Evolutionary conservation across 192 early-diverging fungal species (phyloP).

Genomic region (Jimgerdemannia flammicorona): DNA sequence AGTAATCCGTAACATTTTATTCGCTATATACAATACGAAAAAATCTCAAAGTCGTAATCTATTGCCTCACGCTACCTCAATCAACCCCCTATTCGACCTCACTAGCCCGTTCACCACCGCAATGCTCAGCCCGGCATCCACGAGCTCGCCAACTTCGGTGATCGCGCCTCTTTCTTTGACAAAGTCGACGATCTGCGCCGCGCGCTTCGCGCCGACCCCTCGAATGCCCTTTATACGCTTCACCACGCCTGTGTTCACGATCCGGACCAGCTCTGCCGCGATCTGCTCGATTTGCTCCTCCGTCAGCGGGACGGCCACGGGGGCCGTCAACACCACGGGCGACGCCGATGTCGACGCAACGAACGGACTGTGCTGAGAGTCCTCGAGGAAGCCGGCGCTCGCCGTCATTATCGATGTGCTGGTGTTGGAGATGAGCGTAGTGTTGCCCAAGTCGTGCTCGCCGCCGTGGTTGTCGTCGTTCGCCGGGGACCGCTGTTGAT

Average conservation of each 20-base stretch:
- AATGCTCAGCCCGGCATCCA: conserved; percentile 10
- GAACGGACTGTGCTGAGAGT: not conserved
- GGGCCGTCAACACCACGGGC: not conserved
- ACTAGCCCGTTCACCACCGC: conserved; percentile 2
- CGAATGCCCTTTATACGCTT: conserved; percentile 51
- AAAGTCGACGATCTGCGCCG: conserved; percentile 47
- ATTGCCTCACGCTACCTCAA: too few species aligned
- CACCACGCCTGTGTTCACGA: conserved; percentile 50
- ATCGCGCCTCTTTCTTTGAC: conserved; percentile 38
- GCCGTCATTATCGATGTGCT: not conserved
- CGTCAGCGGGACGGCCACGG: conserved; percentile 7
- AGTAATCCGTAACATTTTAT: too few species aligned
- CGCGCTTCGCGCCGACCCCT: conserved; percentile 56
- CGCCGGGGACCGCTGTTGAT: not conserved
- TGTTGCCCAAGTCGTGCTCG: not conserved
- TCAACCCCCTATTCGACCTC: not conserved
- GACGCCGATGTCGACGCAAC: not conserved
- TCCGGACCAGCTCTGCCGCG: conserved; percentile 31
- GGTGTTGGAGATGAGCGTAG: not conserved
- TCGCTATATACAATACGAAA: too few species aligned
- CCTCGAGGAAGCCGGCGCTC: not conserved
- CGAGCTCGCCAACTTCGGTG: conserved; percentile 30
- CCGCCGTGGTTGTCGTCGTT: not conserved
- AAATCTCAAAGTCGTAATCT: too few species aligned
- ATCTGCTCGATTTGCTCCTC: conserved; percentile 5